phyloP scores from a whole-genome alignment of 805 yeast species.

The Groenewaldozyma tartarivorans region DNA sequence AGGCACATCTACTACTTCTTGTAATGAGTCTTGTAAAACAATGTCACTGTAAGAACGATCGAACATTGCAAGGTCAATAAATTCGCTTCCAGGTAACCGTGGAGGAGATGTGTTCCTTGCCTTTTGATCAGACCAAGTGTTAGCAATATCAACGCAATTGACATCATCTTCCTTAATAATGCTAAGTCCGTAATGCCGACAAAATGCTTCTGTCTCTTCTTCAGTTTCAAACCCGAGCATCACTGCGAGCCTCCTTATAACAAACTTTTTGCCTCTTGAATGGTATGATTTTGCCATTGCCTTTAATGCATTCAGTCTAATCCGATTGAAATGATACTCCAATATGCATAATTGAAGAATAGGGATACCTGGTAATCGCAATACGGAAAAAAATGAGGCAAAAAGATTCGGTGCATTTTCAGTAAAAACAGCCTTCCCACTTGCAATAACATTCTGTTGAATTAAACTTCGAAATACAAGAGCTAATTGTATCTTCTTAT shows the following conservation, averaged over 20 bases:
- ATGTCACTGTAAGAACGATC: too few species aligned
- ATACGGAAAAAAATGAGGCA: constrained; percentile 51
- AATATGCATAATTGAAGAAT: constrained; percentile 40
- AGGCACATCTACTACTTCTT: too few species aligned
- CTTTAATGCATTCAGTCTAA: constrained; percentile 64
- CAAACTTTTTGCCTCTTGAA: constrained; percentile 57
- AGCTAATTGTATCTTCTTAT: constrained; percentile 59
- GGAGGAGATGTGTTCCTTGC: too few species aligned
- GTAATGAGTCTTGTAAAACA: too few species aligned
- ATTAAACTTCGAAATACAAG: constrained; percentile 56
- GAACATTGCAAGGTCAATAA: too few species aligned
- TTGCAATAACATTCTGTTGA: constrained; percentile 44
- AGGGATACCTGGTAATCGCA: constrained; percentile 37
- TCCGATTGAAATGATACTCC: constrained; percentile 72
- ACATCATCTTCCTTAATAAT: constrained; percentile 23
- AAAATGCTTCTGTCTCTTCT: constrained; percentile 45
- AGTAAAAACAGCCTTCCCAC: constrained; percentile 35
- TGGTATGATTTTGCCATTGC: constrained; percentile 60
- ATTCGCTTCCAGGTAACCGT: too few species aligned
- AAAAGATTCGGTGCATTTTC: constrained; percentile 56
- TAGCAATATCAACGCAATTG: constrained; percentile 33
- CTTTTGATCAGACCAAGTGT: too few species aligned
- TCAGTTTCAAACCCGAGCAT: constrained; percentile 61
- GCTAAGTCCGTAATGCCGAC: constrained; percentile 51
- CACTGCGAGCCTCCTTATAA: constrained; percentile 36